phyloP scores from a whole-genome alignment of 306 rosid genomes.

The Corylus americana region DNA sequence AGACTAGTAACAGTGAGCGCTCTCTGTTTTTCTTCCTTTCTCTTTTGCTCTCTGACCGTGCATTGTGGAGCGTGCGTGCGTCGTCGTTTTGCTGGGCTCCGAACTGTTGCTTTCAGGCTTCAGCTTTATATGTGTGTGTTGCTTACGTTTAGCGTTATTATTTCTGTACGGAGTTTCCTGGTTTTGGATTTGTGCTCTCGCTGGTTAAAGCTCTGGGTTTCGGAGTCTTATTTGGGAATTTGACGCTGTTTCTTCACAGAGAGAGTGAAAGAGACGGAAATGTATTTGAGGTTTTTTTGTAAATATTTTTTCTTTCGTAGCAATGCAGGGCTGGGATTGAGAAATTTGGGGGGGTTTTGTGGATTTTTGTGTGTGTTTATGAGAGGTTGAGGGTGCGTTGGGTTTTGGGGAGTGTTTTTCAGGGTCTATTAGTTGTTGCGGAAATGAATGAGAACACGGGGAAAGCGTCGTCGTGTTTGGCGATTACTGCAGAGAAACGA shows the following conservation, averaged over 20 bases:
- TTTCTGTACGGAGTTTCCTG: conserved; percentile 28
- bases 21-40: background rate
- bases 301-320: background rate
- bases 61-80: conserved; percentile 21
- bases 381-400: conserved; percentile 15
- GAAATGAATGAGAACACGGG: conserved; percentile 64
- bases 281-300: conserved; percentile 2
- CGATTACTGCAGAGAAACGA: conserved; percentile 62
- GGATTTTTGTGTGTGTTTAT: conserved; percentile 14
- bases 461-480: conserved; percentile 54
- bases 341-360: background rate
- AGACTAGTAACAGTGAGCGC: background rate
- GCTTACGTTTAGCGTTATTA: conserved; percentile 21
- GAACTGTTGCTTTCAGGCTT: conserved; percentile 39
- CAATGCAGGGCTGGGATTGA: conserved; percentile 32
- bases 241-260: background rate
- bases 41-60: background rate
- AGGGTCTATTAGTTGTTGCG: conserved; percentile 12
- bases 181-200: background rate
- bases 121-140: conserved; percentile 10
- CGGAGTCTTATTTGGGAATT: background rate
- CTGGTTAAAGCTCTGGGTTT: background rate
- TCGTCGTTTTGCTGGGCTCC: conserved; percentile 37
- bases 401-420: conserved; percentile 14
- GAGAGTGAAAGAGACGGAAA: background rate